Evolutionary conservation across 106 monocot species (phyloP), one percentile per base, ranked within the genome.

Genomic region (Allium fistulosum): DNA sequence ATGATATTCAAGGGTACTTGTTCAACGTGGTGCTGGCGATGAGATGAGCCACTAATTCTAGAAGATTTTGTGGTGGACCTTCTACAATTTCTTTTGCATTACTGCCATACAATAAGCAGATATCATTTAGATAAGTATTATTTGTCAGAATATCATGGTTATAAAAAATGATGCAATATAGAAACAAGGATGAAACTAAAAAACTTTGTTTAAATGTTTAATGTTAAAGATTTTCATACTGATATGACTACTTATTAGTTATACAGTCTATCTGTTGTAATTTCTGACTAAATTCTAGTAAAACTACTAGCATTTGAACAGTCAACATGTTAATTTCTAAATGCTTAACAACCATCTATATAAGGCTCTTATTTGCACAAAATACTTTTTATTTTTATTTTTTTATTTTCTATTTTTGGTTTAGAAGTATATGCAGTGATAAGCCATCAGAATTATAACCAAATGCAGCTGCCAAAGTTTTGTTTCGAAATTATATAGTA

Each of bases 21-120:
- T 27, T 67, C 12, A 67, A 28, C 26, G 67, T 67, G 8, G 67
- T 53, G 28, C 51, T 53, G 26, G 67, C 67, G 48, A 67, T 67
- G 12, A 67, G 67, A 67, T 67, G 67, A 67, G 67, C 67, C 46
- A 67, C 67, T 0, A 26, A 67, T 52, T 67, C 67, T 13, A 67
- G 52, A 28, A 67, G 67, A 67, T 67, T 67, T 17, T 52, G 51
- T 51, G 67, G 18, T 16, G 67, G 67, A 27, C 67, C 67, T 14
- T 67, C 67, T 12, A 67, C 67, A 12, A 67, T 67, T 27, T 67
- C 67, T 53, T 52, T 26, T 26, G 53, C 67, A 26, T 53, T 67
- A 22, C 67, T 67, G 67, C 67, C 48, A 48, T 50, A 49, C 49
- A 65, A 65, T 17, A 17, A 49, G 49, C 48, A 46, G 4, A 46